These are phyloP conservation scores for Novymonas esmeraldas DNA, from an alignment of 208 protist genomes.

Conservation along the genomic window DNA sequence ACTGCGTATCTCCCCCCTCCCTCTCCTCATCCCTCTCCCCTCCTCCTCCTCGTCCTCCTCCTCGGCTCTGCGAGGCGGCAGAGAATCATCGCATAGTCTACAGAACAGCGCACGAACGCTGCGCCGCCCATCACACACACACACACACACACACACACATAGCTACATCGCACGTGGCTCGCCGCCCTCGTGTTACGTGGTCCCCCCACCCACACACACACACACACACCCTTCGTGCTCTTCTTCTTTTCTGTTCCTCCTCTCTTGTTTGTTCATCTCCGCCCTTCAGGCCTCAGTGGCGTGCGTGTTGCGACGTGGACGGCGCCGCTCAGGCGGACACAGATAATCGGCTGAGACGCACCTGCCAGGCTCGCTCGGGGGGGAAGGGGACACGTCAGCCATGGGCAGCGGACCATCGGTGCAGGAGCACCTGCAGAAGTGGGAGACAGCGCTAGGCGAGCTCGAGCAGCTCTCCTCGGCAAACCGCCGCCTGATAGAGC, in stretches of 20 bases:
- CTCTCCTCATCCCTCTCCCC: background rate
- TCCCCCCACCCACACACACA: too few relatives aligned
- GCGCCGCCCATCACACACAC: too few relatives aligned
- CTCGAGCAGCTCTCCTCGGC: constrained; percentile 62
- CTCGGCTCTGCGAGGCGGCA: too few relatives aligned
- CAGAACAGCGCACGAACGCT: too few relatives aligned
- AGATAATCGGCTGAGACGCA: too few relatives aligned
- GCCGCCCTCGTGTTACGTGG: background rate
- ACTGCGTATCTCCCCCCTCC: background rate
- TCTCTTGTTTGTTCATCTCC: background rate
- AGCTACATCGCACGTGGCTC: background rate
- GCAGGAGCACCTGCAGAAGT: constrained; percentile 75
- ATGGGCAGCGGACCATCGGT: constrained; percentile 71
- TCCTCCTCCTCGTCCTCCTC: background rate
- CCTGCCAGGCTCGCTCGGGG: too few relatives aligned
- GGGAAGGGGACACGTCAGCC: background rate
- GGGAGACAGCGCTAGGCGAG: constrained; percentile 66
- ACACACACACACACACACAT: background rate
- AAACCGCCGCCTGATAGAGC: constrained; percentile 54
- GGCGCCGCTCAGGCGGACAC: too few relatives aligned
- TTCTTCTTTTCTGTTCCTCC: background rate
- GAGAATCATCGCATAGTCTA: too few relatives aligned
- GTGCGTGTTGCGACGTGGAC: too few relatives aligned
- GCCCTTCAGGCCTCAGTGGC: too few relatives aligned
- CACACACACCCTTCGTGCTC: background rate